Base-by-base conservation (phyloP, 768 basidiomycete genomes). In the Hygrocybe coccinea region DNA sequence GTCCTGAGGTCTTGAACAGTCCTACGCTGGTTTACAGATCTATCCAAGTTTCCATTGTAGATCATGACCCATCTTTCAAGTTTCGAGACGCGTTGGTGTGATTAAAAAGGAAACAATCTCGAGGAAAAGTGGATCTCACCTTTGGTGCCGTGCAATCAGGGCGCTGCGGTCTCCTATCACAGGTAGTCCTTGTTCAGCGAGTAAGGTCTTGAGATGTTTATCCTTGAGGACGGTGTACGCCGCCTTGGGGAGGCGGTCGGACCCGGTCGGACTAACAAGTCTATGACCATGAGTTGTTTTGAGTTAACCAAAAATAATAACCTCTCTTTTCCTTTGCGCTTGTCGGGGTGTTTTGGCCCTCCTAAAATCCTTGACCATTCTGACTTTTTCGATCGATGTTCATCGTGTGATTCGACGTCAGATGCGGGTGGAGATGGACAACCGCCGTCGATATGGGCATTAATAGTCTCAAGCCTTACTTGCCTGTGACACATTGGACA, bases 1-100 rank as follows among this genome's bases (percentile, higher is more conserved):
- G 62, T 63, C 39, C 75, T 74, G 12, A 89, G 74, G 35, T 79
- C 77, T 1, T 65, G 57, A 53, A 73, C 65, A 15, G 72, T 73
- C 63, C 79, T 80, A 25, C 84, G 76, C 44, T 76, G 71, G 15
- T 60, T 48, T 1, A 59, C 50, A 17, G 75, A 74, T 59, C 78
- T 79, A 69, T 89, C 87, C 8, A 87, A 72, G 64, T 89, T 89
- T 25, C 86, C 81, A 57, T 89, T 89, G 60, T 77, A 84, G 39
- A 85, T 64, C 69, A 82, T 82, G 0, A 86, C 76, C 85, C 86
- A 89, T 59, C 87, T 88, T 46, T 29, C 44, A 8, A 24, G 45
- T 25, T n/a, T n/a, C n/a, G 14, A 19, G 29, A 35, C 12, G 36
- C 36, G 25, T 21, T 36, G 38, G 43, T 15, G 17, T 15, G 21